Evolutionary conservation across 176 grass and related monocot species (phyloP).

Genomic region (Melocanna baccifera): DNA sequence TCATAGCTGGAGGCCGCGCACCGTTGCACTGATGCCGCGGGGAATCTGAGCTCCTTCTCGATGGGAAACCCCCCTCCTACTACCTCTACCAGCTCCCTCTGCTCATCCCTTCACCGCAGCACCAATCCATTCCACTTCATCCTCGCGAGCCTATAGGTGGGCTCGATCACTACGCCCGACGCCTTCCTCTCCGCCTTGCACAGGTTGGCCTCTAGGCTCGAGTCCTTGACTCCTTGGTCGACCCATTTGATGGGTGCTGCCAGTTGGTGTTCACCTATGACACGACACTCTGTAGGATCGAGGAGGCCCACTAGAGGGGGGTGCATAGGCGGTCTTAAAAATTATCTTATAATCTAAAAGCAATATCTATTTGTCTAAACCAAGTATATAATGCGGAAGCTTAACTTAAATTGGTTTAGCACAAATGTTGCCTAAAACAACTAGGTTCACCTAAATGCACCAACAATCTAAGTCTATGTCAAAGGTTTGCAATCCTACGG

Average conservation of each 20-base stretch:
- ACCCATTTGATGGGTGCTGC: slow-evolving; percentile 69
- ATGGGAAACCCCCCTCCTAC: slow-evolving; percentile 29
- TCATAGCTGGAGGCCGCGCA: slow-evolving; percentile 47
- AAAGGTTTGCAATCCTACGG: no score
- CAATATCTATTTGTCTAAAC: no score
- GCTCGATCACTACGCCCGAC: slow-evolving; percentile 28
- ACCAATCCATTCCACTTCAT: slow-evolving; percentile 57
- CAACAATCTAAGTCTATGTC: no score
- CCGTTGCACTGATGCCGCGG: slow-evolving; percentile 44
- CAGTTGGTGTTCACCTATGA: slow-evolving; percentile 57
- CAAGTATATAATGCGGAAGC: no score
- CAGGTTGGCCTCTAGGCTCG: slow-evolving; percentile 30
- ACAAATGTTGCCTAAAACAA: no score
- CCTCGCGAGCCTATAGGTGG: slow-evolving; percentile 53
- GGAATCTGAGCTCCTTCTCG: slow-evolving; percentile 50
- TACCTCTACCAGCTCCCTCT: slow-evolving; percentile 48
- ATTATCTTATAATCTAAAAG: no score
- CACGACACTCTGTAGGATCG: no score
- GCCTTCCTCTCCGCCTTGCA: slow-evolving; percentile 64
- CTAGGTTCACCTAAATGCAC: no score
- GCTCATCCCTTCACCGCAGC: slow-evolving; percentile 37
- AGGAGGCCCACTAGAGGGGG: no score
- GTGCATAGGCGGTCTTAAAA: no score
- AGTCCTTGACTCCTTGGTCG: slow-evolving; percentile 69
- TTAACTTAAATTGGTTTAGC: no score